Conservation (phyloP, 2,329 filamentous ascomycete species). For the Aspergillus udagawae region DNA sequence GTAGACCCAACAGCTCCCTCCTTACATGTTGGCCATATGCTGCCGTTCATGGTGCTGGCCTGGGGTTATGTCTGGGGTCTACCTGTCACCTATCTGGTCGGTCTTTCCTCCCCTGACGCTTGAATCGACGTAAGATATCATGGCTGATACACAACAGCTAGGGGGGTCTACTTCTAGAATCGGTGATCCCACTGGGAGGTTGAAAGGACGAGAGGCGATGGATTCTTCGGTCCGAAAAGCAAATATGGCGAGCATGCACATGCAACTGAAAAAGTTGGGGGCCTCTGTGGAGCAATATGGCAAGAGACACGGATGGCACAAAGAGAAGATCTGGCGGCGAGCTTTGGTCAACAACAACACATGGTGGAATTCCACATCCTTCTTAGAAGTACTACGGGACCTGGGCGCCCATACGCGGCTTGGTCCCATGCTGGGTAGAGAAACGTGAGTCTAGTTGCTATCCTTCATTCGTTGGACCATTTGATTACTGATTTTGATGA, state of each 20-base stretch:
- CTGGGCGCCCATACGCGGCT: constrained; percentile 72
- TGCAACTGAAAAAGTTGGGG: constrained; percentile 62
- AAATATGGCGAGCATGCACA: constrained; percentile 48
- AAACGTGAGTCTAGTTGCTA: constrained; percentile 61
- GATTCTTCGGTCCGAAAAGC: constrained; percentile 38
- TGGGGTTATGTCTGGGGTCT: constrained; percentile 49
- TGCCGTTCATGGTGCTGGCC: constrained; percentile 49
- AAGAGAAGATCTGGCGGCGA: constrained; percentile 62
- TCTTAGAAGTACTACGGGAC: constrained; percentile 71
- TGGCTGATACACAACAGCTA: constrained; percentile 32
- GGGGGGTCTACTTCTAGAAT: constrained; percentile 45
- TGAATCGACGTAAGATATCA: not conserved
- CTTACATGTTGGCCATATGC: constrained; percentile 48
- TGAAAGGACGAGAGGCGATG: constrained; percentile 36
- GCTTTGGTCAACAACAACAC: constrained; percentile 74
- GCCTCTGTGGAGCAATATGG: constrained; percentile 65
- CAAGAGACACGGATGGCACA: constrained; percentile 60
- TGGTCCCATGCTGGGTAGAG: constrained; percentile 81
- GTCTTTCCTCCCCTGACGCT: constrained; percentile 11
- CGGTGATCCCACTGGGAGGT: constrained; percentile 45
- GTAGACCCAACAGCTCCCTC: constrained; percentile 49
- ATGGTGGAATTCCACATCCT: constrained; percentile 71
- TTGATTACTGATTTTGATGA: not conserved
- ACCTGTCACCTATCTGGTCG: constrained; percentile 42
- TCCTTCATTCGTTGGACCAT: not conserved